A percentile compares a stretch with the other conserved stretches of the same genome.
Conservation (phyloP, 2,329 filamentous ascomycete genomes). For the Aspergillus terreus region DNA sequence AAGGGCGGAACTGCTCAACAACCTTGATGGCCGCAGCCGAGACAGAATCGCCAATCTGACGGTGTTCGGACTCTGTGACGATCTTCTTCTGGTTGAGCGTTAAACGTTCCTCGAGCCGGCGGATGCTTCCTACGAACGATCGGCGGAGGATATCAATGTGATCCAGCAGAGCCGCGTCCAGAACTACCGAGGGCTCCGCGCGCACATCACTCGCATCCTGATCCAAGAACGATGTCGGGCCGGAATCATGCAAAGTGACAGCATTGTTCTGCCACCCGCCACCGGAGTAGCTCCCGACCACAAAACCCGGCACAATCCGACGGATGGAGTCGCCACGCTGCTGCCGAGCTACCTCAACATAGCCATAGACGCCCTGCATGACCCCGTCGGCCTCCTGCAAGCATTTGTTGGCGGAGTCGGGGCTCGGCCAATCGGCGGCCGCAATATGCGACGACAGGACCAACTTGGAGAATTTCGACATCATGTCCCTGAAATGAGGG, state of each 20-base stretch:
- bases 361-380: slow-evolving; percentile 87
- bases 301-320: slow-evolving; percentile 88
- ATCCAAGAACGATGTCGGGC: slow-evolving; percentile 69
- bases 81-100: slow-evolving; percentile 78
- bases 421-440: slow-evolving; percentile 89
- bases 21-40: slow-evolving; percentile 75
- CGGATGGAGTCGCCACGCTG: slow-evolving; percentile 91
- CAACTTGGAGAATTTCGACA: slow-evolving; percentile 99
- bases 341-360: slow-evolving; percentile 90
- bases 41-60: slow-evolving; percentile 74
- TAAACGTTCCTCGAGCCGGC: slow-evolving; percentile 82
- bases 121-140: slow-evolving; percentile 78
- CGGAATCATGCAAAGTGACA: slow-evolving; percentile 60
- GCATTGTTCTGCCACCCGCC: slow-evolving; percentile 80
- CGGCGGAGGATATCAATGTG: slow-evolving; percentile 81
- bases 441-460: slow-evolving; percentile 98
- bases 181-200: slow-evolving; percentile 65
- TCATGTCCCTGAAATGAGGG: slow-evolving; percentile 97
- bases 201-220: slow-evolving; percentile 75
- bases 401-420: slow-evolving; percentile 92
- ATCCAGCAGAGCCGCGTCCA: slow-evolving; percentile 76
- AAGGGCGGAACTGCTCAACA: slow-evolving; percentile 83
- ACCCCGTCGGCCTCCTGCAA: slow-evolving; percentile 97
- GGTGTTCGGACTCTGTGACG: slow-evolving; percentile 72
- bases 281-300: slow-evolving; percentile 76